Evolutionary conservation across 2,329 filamentous ascomycete species (phyloP).

Genomic region (Trichoderma harzianum): DNA sequence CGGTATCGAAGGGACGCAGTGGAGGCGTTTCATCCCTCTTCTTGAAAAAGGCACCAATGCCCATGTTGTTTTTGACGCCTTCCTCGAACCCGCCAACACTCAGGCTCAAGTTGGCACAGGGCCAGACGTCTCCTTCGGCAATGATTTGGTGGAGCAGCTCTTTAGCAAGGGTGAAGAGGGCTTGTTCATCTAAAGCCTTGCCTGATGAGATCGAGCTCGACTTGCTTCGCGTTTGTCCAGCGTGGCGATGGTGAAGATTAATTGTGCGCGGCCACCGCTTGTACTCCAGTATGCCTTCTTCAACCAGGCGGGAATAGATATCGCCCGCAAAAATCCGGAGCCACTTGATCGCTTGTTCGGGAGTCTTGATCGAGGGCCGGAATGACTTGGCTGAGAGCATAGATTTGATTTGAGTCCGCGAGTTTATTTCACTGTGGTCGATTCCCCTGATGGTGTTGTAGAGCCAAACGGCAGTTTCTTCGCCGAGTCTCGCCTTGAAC

Average conservation of each 20-base stretch:
- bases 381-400: constrained; percentile 98
- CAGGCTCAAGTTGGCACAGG: constrained; percentile 84
- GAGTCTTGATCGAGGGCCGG: constrained; percentile 72
- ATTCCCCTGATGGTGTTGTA: constrained; percentile 81
- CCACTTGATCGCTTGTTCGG: constrained; percentile 80
- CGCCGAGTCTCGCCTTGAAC: constrained; percentile 72
- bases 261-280: constrained; percentile 82
- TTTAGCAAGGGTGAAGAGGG: constrained; percentile 72
- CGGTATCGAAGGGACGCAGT: constrained; percentile 21
- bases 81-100: constrained; percentile 93
- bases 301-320: constrained; percentile 82
- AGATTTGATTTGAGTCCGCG: constrained; percentile 89
- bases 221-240: constrained; percentile 69
- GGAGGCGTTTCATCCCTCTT: constrained; percentile 63
- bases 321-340: constrained; percentile 87
- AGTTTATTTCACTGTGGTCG: constrained; percentile 83
- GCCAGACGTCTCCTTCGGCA: constrained; percentile 77
- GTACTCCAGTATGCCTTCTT: constrained; percentile 86
- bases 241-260: constrained; percentile 77
- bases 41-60: constrained; percentile 82
- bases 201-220: constrained; percentile 74
- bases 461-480: constrained; percentile 83
- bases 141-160: constrained; percentile 74
- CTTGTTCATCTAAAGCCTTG: constrained; percentile 66
- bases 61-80: constrained; percentile 75